Conservation (phyloP, 2,329 filamentous ascomycete genomes). For the Sporothrix protearum region DNA sequence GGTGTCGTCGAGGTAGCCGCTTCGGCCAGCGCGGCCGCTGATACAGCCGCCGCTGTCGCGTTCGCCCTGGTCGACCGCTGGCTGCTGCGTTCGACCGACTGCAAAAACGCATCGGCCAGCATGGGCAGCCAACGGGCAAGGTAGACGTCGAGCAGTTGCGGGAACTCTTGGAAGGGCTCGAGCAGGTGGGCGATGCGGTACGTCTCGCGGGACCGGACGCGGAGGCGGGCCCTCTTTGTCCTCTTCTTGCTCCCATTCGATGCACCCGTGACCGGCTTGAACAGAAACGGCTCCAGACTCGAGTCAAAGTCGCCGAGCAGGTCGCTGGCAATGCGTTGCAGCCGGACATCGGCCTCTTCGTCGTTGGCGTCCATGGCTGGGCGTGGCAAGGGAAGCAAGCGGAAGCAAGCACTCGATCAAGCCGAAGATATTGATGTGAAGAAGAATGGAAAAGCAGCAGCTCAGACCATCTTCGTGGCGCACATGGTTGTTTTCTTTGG, state of each 20-base stretch:
- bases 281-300: conserved; percentile 50
- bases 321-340: conserved; percentile 58
- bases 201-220: conserved; percentile 28
- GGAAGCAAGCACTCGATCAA: background rate
- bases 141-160: conserved; percentile 84
- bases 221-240: background rate
- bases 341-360: conserved; percentile 60
- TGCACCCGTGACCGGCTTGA: conserved; percentile 37
- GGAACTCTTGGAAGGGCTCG: conserved; percentile 91
- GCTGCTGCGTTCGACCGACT: conserved; percentile 37
- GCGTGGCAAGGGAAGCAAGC: background rate
- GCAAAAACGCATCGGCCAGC: conserved; percentile 72
- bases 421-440: background rate
- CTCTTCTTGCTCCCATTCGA: conserved; percentile 1
- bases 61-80: conserved; percentile 5
- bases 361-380: conserved; percentile 57
- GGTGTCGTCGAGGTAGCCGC: background rate
- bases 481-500: background rate
- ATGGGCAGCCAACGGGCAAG: conserved; percentile 71
- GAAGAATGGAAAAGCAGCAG: background rate
- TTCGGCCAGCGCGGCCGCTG: background rate
- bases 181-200: conserved; percentile 47
- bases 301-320: conserved; percentile 57
- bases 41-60: conserved; percentile 28
- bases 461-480: background rate